Conservation (phyloP, 441 rosid species). For the Daphne laureola region DNA sequence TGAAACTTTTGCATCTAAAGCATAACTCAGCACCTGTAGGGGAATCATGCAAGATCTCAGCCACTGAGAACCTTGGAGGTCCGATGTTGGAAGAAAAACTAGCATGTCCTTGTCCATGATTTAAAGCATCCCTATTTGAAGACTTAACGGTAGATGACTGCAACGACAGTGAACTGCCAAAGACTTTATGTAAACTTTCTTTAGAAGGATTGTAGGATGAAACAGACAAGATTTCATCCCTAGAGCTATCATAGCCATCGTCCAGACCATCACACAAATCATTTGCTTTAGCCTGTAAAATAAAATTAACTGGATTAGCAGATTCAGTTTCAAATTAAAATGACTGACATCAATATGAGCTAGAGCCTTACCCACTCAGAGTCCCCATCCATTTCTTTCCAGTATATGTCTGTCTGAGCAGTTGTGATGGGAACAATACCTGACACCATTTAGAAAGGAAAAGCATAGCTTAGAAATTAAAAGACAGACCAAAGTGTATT, state of each 20-base stretch:
- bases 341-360: slow-evolving; percentile 12
- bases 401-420: slow-evolving; percentile 59
- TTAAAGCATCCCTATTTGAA: slow-evolving; percentile 49
- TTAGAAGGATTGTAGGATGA: slow-evolving; percentile 63
- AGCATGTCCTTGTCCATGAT: slow-evolving; percentile 41
- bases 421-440: slow-evolving; percentile 75
- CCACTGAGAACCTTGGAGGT: slow-evolving; percentile 56
- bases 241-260: slow-evolving; percentile 89
- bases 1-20: slow-evolving; percentile 9
- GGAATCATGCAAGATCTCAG: slow-evolving; percentile 63
- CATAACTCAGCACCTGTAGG: slow-evolving; percentile 35
- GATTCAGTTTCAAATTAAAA: slow-evolving; percentile 2
- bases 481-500: no score
- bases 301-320: slow-evolving; percentile 9
- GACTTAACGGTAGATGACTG: slow-evolving; percentile 64
- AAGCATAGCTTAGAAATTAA: neutral
- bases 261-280: slow-evolving; percentile 61
- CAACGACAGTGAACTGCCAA: slow-evolving; percentile 77
- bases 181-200: slow-evolving; percentile 51
- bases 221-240: slow-evolving; percentile 85
- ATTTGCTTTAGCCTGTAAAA: slow-evolving; percentile 65
- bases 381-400: slow-evolving; percentile 96
- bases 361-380: slow-evolving; percentile 84
- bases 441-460: slow-evolving; percentile 26
- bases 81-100: slow-evolving; percentile 58